These are phyloP conservation scores for Magnusiomyces paraingens DNA, from an alignment of 1,139 yeast species.

Conservation along the genomic window DNA sequence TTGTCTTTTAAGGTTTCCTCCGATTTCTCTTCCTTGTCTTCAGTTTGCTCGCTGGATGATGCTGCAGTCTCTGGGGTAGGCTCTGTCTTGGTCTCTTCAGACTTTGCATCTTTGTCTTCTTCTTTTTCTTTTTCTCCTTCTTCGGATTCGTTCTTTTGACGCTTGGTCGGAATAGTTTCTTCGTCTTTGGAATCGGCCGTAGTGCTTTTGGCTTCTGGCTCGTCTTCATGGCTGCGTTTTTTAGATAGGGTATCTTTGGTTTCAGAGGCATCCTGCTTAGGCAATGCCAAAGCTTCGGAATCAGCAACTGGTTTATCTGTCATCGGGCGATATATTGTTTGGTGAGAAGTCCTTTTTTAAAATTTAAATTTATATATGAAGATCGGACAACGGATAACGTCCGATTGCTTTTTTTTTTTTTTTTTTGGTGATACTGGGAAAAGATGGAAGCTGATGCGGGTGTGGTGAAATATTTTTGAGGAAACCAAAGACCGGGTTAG, in stretches of 20 bases:
- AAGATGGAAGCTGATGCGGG: neutral
- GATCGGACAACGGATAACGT: neutral
- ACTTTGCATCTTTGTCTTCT: neutral
- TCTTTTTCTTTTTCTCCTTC: neutral
- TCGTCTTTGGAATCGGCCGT: neutral
- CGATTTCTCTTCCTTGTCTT: slow-evolving; percentile 2
- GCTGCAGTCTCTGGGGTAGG: neutral
- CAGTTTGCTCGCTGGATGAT: slow-evolving; percentile 6
- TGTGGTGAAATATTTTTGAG: neutral
- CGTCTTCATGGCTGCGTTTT: neutral
- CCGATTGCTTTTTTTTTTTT: neutral
- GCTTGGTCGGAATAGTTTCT: neutral
- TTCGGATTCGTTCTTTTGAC: neutral
- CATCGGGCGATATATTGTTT: no score
- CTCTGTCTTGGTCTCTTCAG: neutral
- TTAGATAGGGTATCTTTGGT: neutral
- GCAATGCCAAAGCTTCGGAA: no score
- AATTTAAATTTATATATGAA: no score
- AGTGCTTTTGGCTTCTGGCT: neutral
- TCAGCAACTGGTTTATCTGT: no score
- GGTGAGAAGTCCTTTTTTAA: no score
- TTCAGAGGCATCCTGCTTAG: neutral
- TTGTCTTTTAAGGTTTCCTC: neutral
- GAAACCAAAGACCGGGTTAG: no score
- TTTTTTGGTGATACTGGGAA: neutral